A percentile compares a stretch with the other conserved stretches of the same genome.
Conservation (phyloP, 257 asterid species). For the Plantago major region DNA sequence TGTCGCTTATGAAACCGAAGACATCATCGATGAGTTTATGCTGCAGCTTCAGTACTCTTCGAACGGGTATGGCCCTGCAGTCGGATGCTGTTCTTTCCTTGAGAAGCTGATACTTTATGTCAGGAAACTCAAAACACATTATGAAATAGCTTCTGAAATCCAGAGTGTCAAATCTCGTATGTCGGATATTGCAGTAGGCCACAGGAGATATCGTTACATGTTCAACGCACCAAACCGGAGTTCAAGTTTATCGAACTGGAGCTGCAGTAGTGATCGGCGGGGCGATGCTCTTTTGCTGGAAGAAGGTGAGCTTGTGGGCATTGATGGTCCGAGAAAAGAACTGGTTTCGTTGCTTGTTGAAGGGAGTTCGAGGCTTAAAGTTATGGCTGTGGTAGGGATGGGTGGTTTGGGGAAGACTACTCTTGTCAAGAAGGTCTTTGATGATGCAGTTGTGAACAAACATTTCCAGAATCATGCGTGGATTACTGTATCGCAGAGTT, state of each 20-base stretch:
- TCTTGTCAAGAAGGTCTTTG: constrained; percentile 30
- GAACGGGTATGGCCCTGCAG: neutral
- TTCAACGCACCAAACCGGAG: constrained; percentile 9
- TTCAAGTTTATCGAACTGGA: neutral
- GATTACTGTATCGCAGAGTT: constrained; percentile 33
- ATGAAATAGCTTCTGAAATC: constrained; percentile 17
- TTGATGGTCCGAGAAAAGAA: constrained; percentile 8
- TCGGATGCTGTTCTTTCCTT: neutral
- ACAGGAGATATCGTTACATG: constrained; percentile 21
- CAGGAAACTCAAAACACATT: constrained; percentile 3
- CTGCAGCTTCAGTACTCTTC: neutral
- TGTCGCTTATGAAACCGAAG: constrained; percentile 25
- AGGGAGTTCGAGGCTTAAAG: constrained; percentile 21
- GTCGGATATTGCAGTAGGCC: constrained; percentile 18
- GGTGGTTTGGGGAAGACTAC: constrained; percentile 41
- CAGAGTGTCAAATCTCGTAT: constrained; percentile 17
- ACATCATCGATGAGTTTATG: constrained; percentile 26
- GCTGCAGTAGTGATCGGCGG: constrained; percentile 14
- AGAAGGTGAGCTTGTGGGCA: constrained; percentile 33
- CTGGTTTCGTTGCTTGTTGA: constrained; percentile 2
- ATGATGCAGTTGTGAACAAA: constrained; percentile 24
- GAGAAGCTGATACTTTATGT: neutral
- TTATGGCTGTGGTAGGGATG: constrained; percentile 33
- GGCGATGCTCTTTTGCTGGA: constrained; percentile 29
- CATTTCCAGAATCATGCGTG: constrained; percentile 29